phyloP scores from a whole-genome alignment of 176 grass and related monocot genomes.

The Zoysia pacifica region DNA sequence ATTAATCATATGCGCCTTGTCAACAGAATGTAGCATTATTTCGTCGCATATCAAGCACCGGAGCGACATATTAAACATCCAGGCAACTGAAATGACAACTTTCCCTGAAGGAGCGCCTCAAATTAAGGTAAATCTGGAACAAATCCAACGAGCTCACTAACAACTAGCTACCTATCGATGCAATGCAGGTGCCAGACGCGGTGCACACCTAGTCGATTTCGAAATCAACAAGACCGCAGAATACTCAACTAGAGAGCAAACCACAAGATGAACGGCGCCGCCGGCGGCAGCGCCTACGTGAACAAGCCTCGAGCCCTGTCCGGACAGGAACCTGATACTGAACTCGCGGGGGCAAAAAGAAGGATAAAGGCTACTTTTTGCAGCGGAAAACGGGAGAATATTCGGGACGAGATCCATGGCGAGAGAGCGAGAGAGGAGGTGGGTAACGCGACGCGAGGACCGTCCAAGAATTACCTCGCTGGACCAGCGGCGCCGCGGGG shows the following conservation, averaged over 20 bases:
- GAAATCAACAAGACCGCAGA: neutral
- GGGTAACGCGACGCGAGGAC: neutral
- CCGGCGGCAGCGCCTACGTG: neutral
- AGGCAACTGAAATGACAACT: neutral
- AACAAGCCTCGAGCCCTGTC: neutral
- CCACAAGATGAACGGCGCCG: neutral
- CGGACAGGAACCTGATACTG: neutral
- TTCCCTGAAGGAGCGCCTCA: neutral
- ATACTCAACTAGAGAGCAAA: neutral
- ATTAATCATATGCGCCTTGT: neutral
- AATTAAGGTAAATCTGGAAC: constrained; percentile 38
- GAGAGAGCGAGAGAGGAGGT: neutral
- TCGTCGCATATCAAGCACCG: neutral
- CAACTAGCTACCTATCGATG: neutral
- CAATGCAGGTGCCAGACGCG: constrained; percentile 36
- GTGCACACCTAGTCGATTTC: neutral
- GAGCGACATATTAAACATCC: neutral
- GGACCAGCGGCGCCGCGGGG: constrained; percentile 9
- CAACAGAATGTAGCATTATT: neutral
- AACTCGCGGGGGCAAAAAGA: neutral
- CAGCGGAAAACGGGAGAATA: neutral
- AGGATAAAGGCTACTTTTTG: neutral
- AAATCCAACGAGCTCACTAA: neutral
- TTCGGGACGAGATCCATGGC: constrained; percentile 34
- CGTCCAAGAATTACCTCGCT: constrained; percentile 9